Evolutionary conservation across 2,329 filamentous ascomycete genomes (phyloP).

Genomic region (Chalara sp.): DNA sequence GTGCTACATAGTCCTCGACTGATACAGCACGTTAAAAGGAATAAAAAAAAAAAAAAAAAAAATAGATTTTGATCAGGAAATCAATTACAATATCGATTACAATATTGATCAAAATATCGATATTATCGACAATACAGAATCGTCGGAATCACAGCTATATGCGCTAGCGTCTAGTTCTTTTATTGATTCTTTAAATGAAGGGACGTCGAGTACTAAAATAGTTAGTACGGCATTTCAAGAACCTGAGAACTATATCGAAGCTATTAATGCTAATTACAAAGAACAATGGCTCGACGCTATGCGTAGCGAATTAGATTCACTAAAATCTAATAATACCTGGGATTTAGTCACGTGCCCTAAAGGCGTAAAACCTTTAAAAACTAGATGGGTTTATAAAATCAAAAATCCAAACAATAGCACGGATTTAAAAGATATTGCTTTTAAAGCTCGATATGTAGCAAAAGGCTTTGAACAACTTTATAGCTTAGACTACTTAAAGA

Average conservation of each 20-base stretch:
- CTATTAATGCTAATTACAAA: background rate
- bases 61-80: no score
- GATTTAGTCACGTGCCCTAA: background rate
- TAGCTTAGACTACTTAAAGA: background rate
- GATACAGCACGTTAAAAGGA: no score
- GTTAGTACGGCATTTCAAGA: background rate
- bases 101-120: no score
- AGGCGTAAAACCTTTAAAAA: background rate
- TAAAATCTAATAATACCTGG: background rate
- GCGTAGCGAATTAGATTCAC: background rate
- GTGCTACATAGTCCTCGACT: no score
- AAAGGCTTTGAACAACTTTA: slow-evolving; percentile 1
- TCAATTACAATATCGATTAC: no score
- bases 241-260: background rate
- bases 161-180: background rate
- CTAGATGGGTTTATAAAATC: background rate
- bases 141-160: background rate
- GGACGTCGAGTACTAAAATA: background rate
- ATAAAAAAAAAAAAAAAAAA: no score
- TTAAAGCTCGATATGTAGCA: background rate
- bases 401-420: background rate
- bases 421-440: background rate
- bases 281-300: background rate
- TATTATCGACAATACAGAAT: no score
- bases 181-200: background rate